Evolutionary conservation across 1,284 basidiomycete genomes (phyloP), one percentile per base, ranked within the genome.

Genomic region (Spongispora temasekensis): DNA sequence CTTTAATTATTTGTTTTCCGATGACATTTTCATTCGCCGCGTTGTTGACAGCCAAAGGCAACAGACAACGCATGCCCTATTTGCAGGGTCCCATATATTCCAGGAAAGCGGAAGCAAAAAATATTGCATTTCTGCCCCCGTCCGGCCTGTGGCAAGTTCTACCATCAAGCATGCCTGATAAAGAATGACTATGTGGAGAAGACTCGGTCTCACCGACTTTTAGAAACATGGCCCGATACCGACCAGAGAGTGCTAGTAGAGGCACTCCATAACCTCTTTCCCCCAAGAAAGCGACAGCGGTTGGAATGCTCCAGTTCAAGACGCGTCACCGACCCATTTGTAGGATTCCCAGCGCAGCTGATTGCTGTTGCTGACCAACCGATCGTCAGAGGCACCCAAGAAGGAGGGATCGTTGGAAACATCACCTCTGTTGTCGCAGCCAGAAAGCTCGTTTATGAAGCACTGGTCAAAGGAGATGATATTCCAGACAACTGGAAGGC

Each of bases 81-180:
- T 5, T 85, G 83, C 67, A 64, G 64, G 8, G 34, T 68, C 2
- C 76, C 78, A 0, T 84, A 85, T 60, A 71, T 67, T 23, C 80
- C 82, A 1, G 74, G 77, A 15, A 32, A 25, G 13, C 65, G 67
- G 0, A 64, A 66, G 13, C 65, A 67, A 0, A 64, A 66, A 2
- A 62, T 79, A 5, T 81, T 81, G 71, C 81, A 84, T 57, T 84
- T 82, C 60, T 86, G 83, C 63, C 83, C 84, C 0, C 77, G 80
- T 1, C 81, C 78, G 0, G 57, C 61, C 0, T 85, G 83, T 60
- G 66, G 75, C 9, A 71, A 65, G 1, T 76, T 72, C 8, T 84
- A 78, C 55, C 84, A 85, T 62, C 73, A 76, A 21, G 25, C 60
- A 1, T 83, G 82, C 61, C 64, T 85, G 2, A 5, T 77, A 6